phyloP scores from a whole-genome alignment of 2,329 filamentous ascomycete genomes.

The Arachnomyces sp. region DNA sequence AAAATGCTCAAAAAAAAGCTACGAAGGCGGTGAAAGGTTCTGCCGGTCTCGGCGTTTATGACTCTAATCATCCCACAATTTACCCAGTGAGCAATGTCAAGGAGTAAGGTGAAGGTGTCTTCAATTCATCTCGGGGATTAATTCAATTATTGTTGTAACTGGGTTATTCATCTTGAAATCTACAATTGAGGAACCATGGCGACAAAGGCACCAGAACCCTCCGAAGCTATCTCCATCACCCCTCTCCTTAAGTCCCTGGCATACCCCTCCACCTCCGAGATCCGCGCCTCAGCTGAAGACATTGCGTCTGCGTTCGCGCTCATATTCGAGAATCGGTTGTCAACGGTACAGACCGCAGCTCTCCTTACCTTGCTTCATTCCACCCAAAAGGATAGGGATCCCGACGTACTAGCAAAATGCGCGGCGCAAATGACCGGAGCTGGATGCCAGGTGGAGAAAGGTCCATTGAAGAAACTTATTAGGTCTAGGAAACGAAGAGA shows the following conservation, averaged over 20 bases:
- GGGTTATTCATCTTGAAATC: background rate
- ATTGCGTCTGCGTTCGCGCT: constrained; percentile 84
- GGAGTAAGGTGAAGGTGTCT: background rate
- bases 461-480: constrained; percentile 54
- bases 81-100: background rate
- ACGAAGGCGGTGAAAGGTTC: background rate
- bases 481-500: constrained; percentile 53
- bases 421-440: constrained; percentile 76
- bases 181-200: constrained; percentile 15
- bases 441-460: constrained; percentile 61
- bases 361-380: constrained; percentile 89
- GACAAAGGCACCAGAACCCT: constrained; percentile 13
- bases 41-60: constrained; percentile 6
- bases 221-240: constrained; percentile 36
- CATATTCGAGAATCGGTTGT: constrained; percentile 84
- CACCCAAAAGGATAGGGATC: constrained; percentile 71
- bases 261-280: constrained; percentile 35
- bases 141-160: background rate
- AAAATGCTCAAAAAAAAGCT: background rate
- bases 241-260: constrained; percentile 41
- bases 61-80: constrained; percentile 1
- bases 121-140: background rate
- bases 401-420: constrained; percentile 79
- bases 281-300: constrained; percentile 61
- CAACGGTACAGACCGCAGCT: constrained; percentile 78